Percentiles rank a stretch among this genome's conserved stretches.
Evolutionary conservation across 768 basidiomycete genomes (phyloP).

Genomic region (Pilatotrama ljubarskyi): DNA sequence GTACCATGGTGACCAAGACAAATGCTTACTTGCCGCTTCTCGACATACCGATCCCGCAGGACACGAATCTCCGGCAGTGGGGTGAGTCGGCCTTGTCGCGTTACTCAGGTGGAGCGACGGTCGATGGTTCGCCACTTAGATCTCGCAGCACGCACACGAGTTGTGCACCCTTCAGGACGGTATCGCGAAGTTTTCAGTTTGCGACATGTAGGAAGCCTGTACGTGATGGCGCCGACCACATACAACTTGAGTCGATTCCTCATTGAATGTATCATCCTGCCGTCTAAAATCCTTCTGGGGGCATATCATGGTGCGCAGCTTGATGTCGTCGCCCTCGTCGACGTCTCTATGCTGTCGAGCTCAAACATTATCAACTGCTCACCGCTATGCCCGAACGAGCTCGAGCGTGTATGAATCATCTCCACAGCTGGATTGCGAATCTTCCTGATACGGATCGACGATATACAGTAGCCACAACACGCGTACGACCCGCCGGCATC

Average conservation of each 20-base stretch:
- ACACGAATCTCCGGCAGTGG: not conserved
- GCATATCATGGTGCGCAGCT: not conserved
- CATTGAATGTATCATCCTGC: not conserved
- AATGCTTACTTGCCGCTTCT: not conserved
- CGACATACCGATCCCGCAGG: not conserved
- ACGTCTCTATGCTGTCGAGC: too few species aligned
- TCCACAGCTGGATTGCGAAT: not conserved
- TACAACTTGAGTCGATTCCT: not conserved
- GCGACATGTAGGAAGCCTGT: too few species aligned
- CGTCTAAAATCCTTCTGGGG: not conserved
- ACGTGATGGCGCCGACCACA: not conserved
- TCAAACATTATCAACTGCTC: too few species aligned
- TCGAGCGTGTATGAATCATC: not conserved
- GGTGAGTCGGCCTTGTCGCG: too few species aligned
- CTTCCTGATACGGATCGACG: not conserved
- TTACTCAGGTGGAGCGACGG: too few species aligned
- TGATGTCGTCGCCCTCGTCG: not conserved
- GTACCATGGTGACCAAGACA: constrained; percentile 2
- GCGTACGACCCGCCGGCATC: too few species aligned
- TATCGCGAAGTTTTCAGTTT: too few species aligned
- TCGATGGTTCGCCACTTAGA: too few species aligned
- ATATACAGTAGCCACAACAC: too few species aligned
- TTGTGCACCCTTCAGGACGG: too few species aligned
- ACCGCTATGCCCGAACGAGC: too few species aligned
- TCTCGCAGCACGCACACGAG: too few species aligned